These are phyloP conservation scores for Cordyceps cateniannulata DNA, from an alignment of 2,329 filamentous ascomycete genomes.

Conservation along the genomic window DNA sequence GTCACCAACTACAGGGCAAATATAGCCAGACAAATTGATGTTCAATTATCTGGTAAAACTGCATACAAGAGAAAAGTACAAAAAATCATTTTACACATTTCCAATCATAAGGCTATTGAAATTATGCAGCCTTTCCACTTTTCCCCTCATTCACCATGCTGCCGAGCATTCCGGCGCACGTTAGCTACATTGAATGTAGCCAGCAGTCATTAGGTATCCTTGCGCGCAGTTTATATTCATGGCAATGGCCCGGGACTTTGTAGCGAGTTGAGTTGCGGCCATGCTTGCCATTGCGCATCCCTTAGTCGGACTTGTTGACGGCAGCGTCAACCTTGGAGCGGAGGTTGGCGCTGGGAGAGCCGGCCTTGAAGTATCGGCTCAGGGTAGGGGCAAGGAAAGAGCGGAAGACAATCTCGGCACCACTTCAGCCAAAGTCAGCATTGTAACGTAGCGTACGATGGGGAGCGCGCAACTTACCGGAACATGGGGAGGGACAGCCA, in stretches of 20 bases:
- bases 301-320: constrained; percentile 62
- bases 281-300: constrained; percentile 8
- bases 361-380: constrained; percentile 77
- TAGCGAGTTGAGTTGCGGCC: neutral
- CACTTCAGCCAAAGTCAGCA: constrained; percentile 46
- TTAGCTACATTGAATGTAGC: neutral
- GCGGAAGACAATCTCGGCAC: constrained; percentile 93
- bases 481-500: constrained; percentile 97
- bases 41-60: neutral
- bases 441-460: neutral
- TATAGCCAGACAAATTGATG: neutral
- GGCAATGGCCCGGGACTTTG: neutral
- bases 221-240: neutral
- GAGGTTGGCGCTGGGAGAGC: constrained; percentile 77
- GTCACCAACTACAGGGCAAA: neutral
- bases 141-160: constrained; percentile 4
- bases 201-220: neutral
- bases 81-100: constrained; percentile 12
- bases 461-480: constrained; percentile 54
- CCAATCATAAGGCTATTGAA: constrained; percentile 5
- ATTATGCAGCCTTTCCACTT: neutral
- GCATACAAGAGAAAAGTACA: constrained; percentile 5
- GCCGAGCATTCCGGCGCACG: neutral
- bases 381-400: constrained; percentile 90
- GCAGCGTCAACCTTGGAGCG: constrained; percentile 80